Conservation (phyloP, 441 rosid species). For the Croton setiger region DNA sequence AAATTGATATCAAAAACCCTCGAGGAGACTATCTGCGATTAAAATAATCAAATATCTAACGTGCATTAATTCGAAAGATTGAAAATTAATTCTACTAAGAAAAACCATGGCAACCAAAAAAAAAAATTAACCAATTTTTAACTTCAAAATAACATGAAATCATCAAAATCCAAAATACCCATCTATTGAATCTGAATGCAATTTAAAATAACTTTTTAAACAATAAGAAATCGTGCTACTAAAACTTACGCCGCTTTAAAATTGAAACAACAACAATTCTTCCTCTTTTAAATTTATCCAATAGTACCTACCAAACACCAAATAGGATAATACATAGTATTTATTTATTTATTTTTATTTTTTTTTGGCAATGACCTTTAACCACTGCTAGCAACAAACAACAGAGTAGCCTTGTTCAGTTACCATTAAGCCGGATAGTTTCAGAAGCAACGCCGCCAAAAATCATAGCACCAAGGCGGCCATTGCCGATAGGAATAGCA, state of each 20-base stretch:
- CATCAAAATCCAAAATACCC: too few relatives aligned
- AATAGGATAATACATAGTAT: too few relatives aligned
- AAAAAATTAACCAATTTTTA: background rate
- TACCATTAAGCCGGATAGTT: conserved; percentile 78
- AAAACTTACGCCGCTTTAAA: background rate
- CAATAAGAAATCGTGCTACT: too few relatives aligned
- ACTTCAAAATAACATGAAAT: conserved; percentile 3
- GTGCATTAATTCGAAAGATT: background rate
- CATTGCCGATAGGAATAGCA: conserved; percentile 88
- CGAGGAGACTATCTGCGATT: too few relatives aligned
- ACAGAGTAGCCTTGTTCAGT: background rate
- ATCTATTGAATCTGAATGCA: too few relatives aligned
- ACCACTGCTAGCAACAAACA: too few relatives aligned
- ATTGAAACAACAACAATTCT: background rate
- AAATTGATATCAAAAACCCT: background rate
- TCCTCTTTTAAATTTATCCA: background rate
- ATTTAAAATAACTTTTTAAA: too few relatives aligned
- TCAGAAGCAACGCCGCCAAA: conserved; percentile 85
- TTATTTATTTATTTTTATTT: too few relatives aligned
- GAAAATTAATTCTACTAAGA: background rate
- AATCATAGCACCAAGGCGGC: conserved; percentile 89
- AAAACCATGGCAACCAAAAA: background rate
- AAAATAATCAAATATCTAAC: background rate
- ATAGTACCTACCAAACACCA: background rate
- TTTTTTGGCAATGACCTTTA: too few relatives aligned